Evolutionary conservation across 208 protist genomes (phyloP).

Genomic region (Acanthamoeba healyi): DNA sequence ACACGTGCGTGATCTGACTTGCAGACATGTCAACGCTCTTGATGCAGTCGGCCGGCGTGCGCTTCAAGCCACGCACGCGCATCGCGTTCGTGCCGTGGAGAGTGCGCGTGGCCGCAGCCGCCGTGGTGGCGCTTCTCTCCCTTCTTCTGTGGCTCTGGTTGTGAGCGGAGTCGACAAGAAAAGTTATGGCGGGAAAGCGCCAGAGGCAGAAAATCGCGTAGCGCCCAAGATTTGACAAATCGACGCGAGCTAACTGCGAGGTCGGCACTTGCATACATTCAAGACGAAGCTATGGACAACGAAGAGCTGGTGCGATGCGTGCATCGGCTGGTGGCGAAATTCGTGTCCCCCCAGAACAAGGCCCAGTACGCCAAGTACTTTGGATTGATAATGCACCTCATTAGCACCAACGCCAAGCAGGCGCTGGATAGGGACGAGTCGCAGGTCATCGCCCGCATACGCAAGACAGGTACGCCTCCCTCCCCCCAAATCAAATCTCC

Average conservation of each 20-base stretch:
- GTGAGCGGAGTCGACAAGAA: too few species aligned
- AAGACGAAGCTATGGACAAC: conserved; percentile 19
- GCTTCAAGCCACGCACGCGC: background rate
- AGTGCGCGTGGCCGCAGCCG: background rate
- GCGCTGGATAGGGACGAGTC: conserved; percentile 27
- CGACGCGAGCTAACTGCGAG: too few species aligned
- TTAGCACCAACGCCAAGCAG: conserved; percentile 51
- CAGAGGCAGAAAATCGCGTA: too few species aligned
- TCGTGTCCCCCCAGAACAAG: background rate
- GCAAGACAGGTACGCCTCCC: background rate
- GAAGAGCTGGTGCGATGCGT: conserved; percentile 22
- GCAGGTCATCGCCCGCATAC: background rate
- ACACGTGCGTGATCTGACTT: background rate
- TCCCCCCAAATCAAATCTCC: background rate
- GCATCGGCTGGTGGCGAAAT: conserved; percentile 18
- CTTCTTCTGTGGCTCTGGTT: too few species aligned
- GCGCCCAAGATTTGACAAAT: too few species aligned
- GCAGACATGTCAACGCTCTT: background rate
- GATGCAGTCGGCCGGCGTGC: background rate
- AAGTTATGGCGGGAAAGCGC: too few species aligned
- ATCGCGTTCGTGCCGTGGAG: background rate
- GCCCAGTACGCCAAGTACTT: conserved; percentile 26
- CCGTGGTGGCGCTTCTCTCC: background rate
- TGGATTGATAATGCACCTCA: conserved; percentile 50
- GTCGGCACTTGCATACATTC: too few species aligned